Percentiles rank a stretch among this genome's conserved stretches.
These are phyloP conservation scores for Chlorella vulgaris DNA, from an alignment of 139 green algal genomes.

Conservation along the genomic window DNA sequence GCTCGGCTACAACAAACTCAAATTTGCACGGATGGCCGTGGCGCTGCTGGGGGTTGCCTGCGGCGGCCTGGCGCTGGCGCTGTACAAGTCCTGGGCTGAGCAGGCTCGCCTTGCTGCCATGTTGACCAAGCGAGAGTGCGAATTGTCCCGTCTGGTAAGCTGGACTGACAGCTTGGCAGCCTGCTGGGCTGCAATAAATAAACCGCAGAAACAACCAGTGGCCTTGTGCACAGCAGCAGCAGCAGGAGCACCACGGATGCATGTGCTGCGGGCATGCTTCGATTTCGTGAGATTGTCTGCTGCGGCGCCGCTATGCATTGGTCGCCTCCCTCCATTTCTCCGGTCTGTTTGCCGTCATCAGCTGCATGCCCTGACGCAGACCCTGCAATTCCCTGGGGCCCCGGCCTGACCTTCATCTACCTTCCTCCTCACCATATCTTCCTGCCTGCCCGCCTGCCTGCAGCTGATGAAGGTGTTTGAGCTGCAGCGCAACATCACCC, in stretches of 20 bases:
- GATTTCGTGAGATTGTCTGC: too few species aligned
- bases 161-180: not conserved
- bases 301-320: too few species aligned
- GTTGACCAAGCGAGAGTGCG: constrained; percentile 8
- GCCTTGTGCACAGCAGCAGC: not conserved
- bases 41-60: constrained; percentile 12
- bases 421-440: not conserved
- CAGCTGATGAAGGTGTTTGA: constrained; percentile 17
- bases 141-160: constrained; percentile 8
- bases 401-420: too few species aligned
- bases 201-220: not conserved
- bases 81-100: constrained; percentile 5
- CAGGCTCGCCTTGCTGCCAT: not conserved
- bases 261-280: too few species aligned
- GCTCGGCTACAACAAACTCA: not conserved
- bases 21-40: not conserved
- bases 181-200: too few species aligned
- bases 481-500: constrained; percentile 35
- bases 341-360: not conserved
- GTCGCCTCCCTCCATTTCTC: not conserved
- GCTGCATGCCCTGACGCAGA: too few species aligned
- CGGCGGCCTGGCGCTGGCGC: not conserved
- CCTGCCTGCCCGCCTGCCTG: not conserved
- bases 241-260: too few species aligned
- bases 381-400: too few species aligned